Evolutionary conservation across 139 green algal genomes (phyloP), one percentile per base, ranked within the genome.

Genomic region (Eudorina sp.): DNA sequence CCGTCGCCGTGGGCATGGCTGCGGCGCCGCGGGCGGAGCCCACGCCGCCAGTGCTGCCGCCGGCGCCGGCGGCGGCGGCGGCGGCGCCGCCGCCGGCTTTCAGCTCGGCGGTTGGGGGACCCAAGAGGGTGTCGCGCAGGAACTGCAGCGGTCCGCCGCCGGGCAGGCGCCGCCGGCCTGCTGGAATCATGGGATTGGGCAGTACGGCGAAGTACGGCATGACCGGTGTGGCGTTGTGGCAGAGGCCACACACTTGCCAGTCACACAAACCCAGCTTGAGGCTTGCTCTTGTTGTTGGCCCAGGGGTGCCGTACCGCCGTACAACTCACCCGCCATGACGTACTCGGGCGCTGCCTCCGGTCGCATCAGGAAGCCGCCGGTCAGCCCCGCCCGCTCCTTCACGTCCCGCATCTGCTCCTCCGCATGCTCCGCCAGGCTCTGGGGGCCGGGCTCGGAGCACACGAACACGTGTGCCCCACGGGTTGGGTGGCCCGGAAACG

Each of bases 121-220:
- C 82, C 46, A 88, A 34, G 5, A 88, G 46, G 27, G 82, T 88
- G 45, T 88, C 82, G 21, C 82, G 64, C 21, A 88, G 45, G 64
- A 88, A 88, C 82, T 88, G 82, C 64, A 88, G 68, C 34, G 82
- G 82, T 23, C 82, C 82, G 64, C 82, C 82, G 45, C 82, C 82
- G 25, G 82, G 82, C 43, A 88, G 41, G 23, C 14, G 46, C 6
- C 82, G 64, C 11, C 66, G 80, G 41, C 60, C 80, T 86, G 55
- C n/a, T 7, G 73, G 29, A 34, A 41, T 38, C 8, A 36, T 13
- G 31, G 36, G 13, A 38, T 27, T 27, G 6, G 36, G 34, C 29
- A 41, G 62, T 11, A 72, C 11, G 62, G 27, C 62, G n/a, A n/a
- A 72, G 11, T 72, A 40, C 62, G 31, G 48, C 19, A 36, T 72